Evolutionary conservation across 306 rosid species (phyloP).

Genomic region (Pterocarpus santalinus): DNA sequence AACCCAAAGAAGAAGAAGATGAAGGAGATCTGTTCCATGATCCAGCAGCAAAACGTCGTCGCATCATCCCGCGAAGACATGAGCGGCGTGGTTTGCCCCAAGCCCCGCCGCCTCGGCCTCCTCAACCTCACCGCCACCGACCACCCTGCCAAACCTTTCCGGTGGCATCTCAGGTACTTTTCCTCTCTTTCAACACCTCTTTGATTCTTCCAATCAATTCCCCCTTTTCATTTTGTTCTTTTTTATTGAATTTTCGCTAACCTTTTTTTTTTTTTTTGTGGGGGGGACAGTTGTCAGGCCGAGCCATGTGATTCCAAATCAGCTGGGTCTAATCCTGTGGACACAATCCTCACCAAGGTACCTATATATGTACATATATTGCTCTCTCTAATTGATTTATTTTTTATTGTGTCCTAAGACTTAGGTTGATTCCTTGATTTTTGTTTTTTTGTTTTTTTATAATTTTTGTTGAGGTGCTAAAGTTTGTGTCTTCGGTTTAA

Average conservation of each 20-base stretch:
- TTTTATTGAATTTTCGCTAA: not conserved
- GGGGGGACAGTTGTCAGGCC: slow-evolving; percentile 65
- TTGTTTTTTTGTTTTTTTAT: not conserved
- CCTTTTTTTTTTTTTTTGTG: not conserved
- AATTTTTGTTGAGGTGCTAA: not conserved
- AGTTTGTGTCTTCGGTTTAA: slow-evolving; percentile 18
- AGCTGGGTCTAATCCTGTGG: slow-evolving; percentile 71
- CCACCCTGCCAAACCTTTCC: slow-evolving; percentile 55
- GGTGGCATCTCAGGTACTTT: slow-evolving; percentile 75
- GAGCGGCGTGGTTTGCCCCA: slow-evolving; percentile 77
- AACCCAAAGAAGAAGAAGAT: slow-evolving; percentile 58
- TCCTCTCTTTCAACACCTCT: not conserved
- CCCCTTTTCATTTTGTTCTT: not conserved
- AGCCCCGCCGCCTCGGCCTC: slow-evolving; percentile 85
- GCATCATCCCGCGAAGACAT: slow-evolving; percentile 71
- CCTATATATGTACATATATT: not conserved
- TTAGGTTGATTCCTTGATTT: too few relatives aligned
- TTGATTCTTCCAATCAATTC: not conserved
- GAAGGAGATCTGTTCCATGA: slow-evolving; percentile 75
- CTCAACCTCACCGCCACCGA: slow-evolving; percentile 63
- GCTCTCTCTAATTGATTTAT: not conserved
- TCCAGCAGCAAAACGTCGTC: slow-evolving; percentile 66
- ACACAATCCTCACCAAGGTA: slow-evolving; percentile 79
- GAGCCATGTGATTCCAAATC: slow-evolving; percentile 71
- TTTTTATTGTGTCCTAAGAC: not conserved